Conservation (phyloP, 2,329 filamentous ascomycete species). For the Penicillium sp. region DNA sequence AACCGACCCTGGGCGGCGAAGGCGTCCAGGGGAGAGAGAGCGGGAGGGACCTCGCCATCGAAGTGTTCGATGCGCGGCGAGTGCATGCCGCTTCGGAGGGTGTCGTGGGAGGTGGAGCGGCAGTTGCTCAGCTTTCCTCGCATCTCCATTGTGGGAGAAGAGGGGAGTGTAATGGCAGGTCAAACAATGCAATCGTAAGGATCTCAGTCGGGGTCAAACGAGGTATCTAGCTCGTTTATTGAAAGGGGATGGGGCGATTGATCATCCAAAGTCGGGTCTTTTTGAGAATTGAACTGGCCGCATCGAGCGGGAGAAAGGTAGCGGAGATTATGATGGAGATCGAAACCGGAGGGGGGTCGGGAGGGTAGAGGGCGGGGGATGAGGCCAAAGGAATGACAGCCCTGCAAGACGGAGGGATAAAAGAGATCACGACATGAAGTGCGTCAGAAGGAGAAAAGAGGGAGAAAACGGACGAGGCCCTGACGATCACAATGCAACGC, state of each 20-base stretch:
- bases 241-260: neutral
- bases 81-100: slow-evolving; percentile 52
- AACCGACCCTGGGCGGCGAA: slow-evolving; percentile 88
- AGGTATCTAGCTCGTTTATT: neutral
- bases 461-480: slow-evolving; percentile 19
- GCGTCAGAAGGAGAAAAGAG: slow-evolving; percentile 11
- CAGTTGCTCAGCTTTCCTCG: slow-evolving; percentile 58
- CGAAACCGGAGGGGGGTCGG: slow-evolving; percentile 4
- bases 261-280: slow-evolving; percentile 10
- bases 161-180: neutral
- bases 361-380: slow-evolving; percentile 9
- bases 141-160: slow-evolving; percentile 38
- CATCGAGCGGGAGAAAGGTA: slow-evolving; percentile 34
- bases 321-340: neutral
- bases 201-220: neutral
- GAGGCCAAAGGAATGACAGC: slow-evolving; percentile 27
- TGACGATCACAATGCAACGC: slow-evolving; percentile 25
- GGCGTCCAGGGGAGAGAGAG: slow-evolving; percentile 89
- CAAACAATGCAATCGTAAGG: neutral
- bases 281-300: slow-evolving; percentile 2
- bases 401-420: slow-evolving; percentile 4
- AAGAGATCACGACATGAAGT: neutral
- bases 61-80: slow-evolving; percentile 69
- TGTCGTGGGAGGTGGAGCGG: slow-evolving; percentile 54
- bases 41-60: slow-evolving; percentile 72